phyloP scores from a whole-genome alignment of 257 asterid genomes.

The Anisodus tanguticus region DNA sequence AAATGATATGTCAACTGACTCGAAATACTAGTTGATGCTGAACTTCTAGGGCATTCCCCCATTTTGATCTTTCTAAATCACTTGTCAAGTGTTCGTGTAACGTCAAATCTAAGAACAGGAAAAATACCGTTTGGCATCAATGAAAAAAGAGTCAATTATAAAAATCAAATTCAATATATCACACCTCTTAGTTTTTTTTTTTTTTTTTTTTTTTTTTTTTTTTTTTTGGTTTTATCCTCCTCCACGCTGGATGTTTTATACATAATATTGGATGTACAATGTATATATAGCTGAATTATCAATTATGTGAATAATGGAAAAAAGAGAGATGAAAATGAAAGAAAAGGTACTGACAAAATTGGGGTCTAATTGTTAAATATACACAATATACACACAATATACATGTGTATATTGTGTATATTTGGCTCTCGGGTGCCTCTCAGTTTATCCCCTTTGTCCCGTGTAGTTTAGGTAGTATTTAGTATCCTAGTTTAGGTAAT shows the following conservation, averaged over 20 bases:
- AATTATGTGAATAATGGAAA: neutral
- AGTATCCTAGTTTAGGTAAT: no score
- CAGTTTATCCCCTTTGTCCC: no score
- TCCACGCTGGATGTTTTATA: neutral
- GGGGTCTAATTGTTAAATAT: neutral
- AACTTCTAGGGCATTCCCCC: neutral
- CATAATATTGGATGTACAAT: neutral
- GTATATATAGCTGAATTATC: neutral
- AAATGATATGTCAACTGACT: neutral
- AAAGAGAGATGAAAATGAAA: neutral
- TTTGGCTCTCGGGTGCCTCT: no score
- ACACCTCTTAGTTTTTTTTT: neutral
- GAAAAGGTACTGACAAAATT: neutral
- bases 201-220: neutral
- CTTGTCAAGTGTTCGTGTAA: slow-evolving; percentile 11
- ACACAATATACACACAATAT: no score
- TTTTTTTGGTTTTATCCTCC: neutral
- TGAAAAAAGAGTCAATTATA: neutral
- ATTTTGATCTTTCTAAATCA: neutral
- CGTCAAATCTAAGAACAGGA: neutral
- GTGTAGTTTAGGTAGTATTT: no score
- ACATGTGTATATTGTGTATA: no score
- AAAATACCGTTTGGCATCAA: neutral
- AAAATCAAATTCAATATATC: neutral
- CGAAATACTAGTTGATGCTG: neutral